These are phyloP conservation scores for Glycine latifolia DNA, from an alignment of 306 rosid genomes.

Conservation along the genomic window DNA sequence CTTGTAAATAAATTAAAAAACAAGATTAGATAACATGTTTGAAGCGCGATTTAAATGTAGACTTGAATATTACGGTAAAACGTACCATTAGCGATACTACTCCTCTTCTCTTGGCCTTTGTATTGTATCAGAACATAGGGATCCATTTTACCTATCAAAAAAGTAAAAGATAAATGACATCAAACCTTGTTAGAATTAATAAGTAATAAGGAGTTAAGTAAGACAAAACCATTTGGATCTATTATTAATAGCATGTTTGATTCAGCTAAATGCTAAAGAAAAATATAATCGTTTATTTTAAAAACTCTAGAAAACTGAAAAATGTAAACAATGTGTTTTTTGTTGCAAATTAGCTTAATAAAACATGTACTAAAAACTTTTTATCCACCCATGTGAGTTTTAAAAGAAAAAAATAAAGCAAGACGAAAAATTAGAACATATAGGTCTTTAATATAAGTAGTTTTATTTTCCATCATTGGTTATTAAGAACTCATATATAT, in stretches of 20 bases:
- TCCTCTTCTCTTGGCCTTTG: constrained; percentile 77
- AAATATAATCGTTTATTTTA: background rate
- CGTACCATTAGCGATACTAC: constrained; percentile 69
- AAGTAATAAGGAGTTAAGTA: background rate
- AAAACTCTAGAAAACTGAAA: background rate
- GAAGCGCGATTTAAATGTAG: background rate
- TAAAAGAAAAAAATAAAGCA: background rate
- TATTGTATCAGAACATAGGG: constrained; percentile 79
- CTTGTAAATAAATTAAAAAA: too few relatives aligned
- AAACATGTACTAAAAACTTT: background rate
- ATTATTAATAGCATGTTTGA: background rate
- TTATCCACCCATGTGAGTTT: background rate
- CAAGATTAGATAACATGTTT: background rate
- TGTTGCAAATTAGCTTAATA: background rate
- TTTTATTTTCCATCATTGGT: background rate
- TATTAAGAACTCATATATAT: too few relatives aligned
- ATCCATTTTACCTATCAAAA: constrained; percentile 64
- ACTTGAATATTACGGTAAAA: background rate
- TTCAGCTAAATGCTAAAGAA: background rate
- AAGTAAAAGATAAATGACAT: background rate
- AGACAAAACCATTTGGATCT: background rate
- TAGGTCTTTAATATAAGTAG: too few relatives aligned
- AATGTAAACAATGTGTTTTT: background rate
- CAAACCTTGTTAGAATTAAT: background rate
- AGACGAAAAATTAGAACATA: background rate